Conservation (phyloP, 2,329 filamentous ascomycete genomes). For the Lecanosticta acicola region DNA sequence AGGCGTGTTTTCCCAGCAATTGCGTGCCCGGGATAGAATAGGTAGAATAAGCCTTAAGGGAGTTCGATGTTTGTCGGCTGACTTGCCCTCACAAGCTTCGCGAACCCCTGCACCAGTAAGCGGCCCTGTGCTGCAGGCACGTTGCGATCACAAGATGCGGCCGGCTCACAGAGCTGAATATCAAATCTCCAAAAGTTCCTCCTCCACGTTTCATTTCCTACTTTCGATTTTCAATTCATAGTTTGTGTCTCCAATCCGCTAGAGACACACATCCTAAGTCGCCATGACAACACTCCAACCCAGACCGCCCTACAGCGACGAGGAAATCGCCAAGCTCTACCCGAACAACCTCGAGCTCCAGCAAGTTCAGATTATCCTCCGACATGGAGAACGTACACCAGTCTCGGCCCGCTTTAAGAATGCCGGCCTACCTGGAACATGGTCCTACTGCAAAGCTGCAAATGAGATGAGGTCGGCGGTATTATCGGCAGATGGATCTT, state of each 20-base stretch:
- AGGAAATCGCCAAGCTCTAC: slow-evolving; percentile 77
- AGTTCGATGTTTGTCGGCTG: too few relatives aligned
- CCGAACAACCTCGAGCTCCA: slow-evolving; percentile 74
- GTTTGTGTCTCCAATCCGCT: not conserved
- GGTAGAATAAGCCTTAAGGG: too few relatives aligned
- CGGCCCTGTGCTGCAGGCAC: too few relatives aligned
- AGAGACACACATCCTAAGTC: slow-evolving; percentile 3
- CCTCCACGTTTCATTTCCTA: not conserved
- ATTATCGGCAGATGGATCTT: slow-evolving; percentile 50
- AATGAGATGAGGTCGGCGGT: slow-evolving; percentile 62
- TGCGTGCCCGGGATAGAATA: too few relatives aligned
- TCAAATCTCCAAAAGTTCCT: not conserved
- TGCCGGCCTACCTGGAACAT: slow-evolving; percentile 47
- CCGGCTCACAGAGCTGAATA: too few relatives aligned
- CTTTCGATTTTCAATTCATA: slow-evolving; percentile 8
- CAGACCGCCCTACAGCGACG: slow-evolving; percentile 68
- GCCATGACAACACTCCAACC: slow-evolving; percentile 73
- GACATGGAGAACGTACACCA: slow-evolving; percentile 63
- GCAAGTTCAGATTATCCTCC: slow-evolving; percentile 73
- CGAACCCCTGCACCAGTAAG: not conserved
- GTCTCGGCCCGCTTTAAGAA: slow-evolving; percentile 85
- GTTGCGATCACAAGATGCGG: not conserved
- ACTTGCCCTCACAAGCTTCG: not conserved
- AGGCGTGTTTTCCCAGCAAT: too few relatives aligned
- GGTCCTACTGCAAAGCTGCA: slow-evolving; percentile 85